Percentiles rank a stretch among this genome's conserved stretches.
Evolutionary conservation across 2,329 filamentous ascomycete species (phyloP).

Genomic region (Pseudogymnoascus pannorum): DNA sequence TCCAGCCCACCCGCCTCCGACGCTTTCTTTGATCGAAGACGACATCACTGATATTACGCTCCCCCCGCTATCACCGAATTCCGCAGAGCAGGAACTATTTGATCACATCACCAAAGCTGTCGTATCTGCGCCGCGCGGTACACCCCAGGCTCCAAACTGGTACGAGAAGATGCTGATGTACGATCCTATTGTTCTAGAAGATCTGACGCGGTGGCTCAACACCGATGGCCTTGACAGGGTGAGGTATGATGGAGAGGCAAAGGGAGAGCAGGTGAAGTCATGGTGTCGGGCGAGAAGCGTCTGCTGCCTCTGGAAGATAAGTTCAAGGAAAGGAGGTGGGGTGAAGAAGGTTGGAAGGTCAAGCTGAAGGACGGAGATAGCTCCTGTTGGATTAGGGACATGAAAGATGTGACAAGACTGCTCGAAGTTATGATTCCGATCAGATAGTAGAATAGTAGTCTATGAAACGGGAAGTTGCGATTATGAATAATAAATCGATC

Average conservation of each 20-base stretch:
- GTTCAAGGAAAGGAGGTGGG: conserved; percentile 22
- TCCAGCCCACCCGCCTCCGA: conserved; percentile 15
- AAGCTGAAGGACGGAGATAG: background rate
- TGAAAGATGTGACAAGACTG: background rate
- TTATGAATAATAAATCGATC: background rate
- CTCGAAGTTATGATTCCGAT: background rate
- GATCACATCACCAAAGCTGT: conserved; percentile 48
- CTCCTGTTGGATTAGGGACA: background rate
- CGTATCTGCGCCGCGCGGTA: conserved; percentile 41
- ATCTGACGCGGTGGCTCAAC: conserved; percentile 78
- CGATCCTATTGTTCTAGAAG: conserved; percentile 82
- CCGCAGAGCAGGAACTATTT: conserved; percentile 42
- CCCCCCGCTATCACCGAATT: conserved; percentile 25
- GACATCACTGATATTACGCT: conserved; percentile 9
- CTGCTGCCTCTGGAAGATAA: conserved; percentile 66
- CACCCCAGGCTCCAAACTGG: conserved; percentile 56
- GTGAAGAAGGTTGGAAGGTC: background rate
- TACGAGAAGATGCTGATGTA: conserved; percentile 91
- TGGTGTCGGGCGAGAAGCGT: conserved; percentile 88
- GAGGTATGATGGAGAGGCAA: conserved; percentile 59
- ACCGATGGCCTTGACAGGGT: conserved; percentile 55
- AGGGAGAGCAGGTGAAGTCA: conserved; percentile 61
- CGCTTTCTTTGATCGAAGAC: conserved; percentile 15
- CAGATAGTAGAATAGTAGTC: background rate
- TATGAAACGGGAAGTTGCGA: background rate